Evolutionary conservation across 176 grass and related monocot species (phyloP).

Genomic region (Paspalum notatum): DNA sequence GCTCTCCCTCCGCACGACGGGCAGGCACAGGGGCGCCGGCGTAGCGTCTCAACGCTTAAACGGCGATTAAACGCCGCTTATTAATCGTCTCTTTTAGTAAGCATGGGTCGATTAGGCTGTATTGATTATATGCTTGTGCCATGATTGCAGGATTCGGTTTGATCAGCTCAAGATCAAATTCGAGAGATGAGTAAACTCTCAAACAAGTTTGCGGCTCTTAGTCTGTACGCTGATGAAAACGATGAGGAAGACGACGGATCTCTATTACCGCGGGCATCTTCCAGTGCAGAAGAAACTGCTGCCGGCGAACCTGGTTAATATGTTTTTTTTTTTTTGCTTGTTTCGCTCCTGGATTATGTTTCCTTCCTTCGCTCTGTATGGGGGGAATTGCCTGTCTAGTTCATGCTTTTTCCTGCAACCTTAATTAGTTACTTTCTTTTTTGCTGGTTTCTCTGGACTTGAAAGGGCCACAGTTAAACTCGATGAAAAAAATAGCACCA

Average conservation of each 20-base stretch:
- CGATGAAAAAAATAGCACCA: not conserved
- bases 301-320: conserved; percentile 35
- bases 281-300: conserved; percentile 12
- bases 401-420: conserved; percentile 8
- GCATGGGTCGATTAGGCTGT: too few species aligned
- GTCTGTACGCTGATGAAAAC: conserved; percentile 48
- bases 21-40: too few species aligned
- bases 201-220: conserved; percentile 56
- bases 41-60: too few species aligned
- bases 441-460: not conserved
- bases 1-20: too few species aligned
- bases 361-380: not conserved
- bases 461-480: not conserved
- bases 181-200: conserved; percentile 45
- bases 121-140: too few species aligned
- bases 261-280: conserved; percentile 8
- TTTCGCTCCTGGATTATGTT: not conserved
- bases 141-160: not conserved
- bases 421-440: not conserved
- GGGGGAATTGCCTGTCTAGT: not conserved
- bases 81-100: too few species aligned
- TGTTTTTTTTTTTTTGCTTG: not conserved
- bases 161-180: not conserved
- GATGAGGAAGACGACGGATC: conserved; percentile 38
- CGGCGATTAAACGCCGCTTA: too few species aligned